Evolutionary conservation across 305 asterid species (phyloP), one percentile per base, ranked within the genome.

Genomic region (Solanum hybrid): DNA sequence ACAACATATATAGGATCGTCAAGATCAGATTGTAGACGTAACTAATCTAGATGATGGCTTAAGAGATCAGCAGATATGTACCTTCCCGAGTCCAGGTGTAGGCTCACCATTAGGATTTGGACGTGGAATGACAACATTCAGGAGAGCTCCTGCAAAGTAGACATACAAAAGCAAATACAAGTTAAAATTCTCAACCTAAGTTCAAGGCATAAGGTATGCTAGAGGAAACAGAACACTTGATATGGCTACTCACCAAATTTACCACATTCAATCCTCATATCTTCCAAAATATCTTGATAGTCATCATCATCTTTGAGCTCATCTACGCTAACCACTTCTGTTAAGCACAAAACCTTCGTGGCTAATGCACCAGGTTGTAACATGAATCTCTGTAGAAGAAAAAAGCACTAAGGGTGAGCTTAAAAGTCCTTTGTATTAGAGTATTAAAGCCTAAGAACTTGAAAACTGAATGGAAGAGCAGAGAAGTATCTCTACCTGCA

Each of bases 231-330:
- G 31, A 84, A 84, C 8, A 90, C 61, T 85, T 39, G 90, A 91
- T 83, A 86, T 20, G 26, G 39, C 76, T 22, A 91, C 87, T 92
- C 91, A 97, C 99, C 99, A 89, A 97, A 97, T 92, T 96, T 97
- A 88, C 93, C 99, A 92, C 99, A 96, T 93, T 97, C 99, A 74
- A 89, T 86, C 93, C 95, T 97, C 99, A 97, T 97, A 92, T 97
- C 98, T 92, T 96, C 99, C 90, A 97, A 42, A 89, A 97, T 97
- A 90, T 97, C 99, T 90, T 94, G 98, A 86, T 96, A 97, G 90
- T 97, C 98, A 84, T 96, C 96, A 33, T 97, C 98, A 74, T 95
- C 96, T 90, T 82, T 95, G 87, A 97, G 98, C 93, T 97, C 99
- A 20, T 97, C 98, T 6, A 92, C 76, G 71, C 90, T 93, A 83